Evolutionary conservation across 352 stramenopile species (phyloP), one percentile per base, ranked within the genome.

Genomic region (Phytophthora boehmeriae): DNA sequence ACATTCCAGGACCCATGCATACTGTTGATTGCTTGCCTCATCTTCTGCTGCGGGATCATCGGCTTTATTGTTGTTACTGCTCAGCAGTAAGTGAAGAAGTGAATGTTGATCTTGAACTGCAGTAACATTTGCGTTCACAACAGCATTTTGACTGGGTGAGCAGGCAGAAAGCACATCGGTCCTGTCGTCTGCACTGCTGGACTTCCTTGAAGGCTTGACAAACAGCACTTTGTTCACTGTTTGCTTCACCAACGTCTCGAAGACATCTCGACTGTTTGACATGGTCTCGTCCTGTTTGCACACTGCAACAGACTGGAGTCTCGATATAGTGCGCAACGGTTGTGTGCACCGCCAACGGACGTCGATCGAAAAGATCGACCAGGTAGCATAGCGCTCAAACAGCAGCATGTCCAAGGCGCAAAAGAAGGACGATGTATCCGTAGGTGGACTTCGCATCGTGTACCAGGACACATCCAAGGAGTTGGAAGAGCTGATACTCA

Each of bases 401-500:
- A 14, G 1, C 2, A 50, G 19, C 41, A 90, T 90, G 82, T 93
- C 84, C 20, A 94, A 92, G 46, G 66, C 81, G 17, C 76, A 72
- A 47, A 92, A 92, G 84, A 92, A 92, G 54, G 86, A 93, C 58
- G 83, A 94, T 43, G 71, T 93, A 4, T 53, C 77, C 1, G 82
- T 92, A 9, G 86, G 86, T 11, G 67, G 67, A 4, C 68, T 94
- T 41, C 75, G 80, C 10, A 74, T 94, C 54, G 73, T 93, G 56
- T 89, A 92, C 66, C 63, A 85, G 44, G 82, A 93, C 60, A 77
- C 76, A 4, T 70, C 76, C 19, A 86, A 83, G 66, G 80, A 93
- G 32, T 61, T 93, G 8, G 75, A 93, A 49, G 84, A 92, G 42
- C 61, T 88, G 27, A 85, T 92, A 38, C 69, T 93, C 28, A 55